Base-by-base conservation (phyloP, 176 grass and related monocot genomes). In the Stipa capillata region DNA sequence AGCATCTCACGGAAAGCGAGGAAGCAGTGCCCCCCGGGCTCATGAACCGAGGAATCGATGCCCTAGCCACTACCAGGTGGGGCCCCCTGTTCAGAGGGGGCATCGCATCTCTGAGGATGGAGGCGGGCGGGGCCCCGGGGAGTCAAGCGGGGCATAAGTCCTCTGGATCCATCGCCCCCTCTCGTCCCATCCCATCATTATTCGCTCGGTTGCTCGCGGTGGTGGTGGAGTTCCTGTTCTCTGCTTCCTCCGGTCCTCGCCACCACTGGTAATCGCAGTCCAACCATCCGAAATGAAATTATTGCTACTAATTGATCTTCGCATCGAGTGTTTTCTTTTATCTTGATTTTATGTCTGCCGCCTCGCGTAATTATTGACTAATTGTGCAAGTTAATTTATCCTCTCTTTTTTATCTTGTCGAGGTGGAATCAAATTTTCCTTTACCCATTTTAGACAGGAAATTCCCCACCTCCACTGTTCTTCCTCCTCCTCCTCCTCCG, bases 1-100 rank as follows among this genome's bases (percentile, higher is more conserved):
- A 40, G 76, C 84, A 84, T 84, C 81, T 79, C 80, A 18, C 71
- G 49, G 67, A 84, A 78, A 88, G 65, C 67, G 65, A 70, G 62
- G 62, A 18, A 8, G 1, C 50, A 32, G 12, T 2, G 36, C 23
- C 61, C 47, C 36, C n/a, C n/a, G 49, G 57, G 48, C 77, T 58
- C 77, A 36, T 9, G 27, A 3, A 24, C 6, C 80, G 66, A 83
- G 65, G 11, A n/a, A 55, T 36, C 47, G 23, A 31, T 24, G 32
- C 69, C 37, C 0, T 31, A 25, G 41, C 15, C 81, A 1, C 74
- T 88, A 75, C 0, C 58, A 1, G 0, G 80, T 57, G 74, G 80
- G 65, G 0, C 28, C 73, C 0, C 1, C n/a, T n/a, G 6, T 1
- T 35, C 59, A 0, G 12, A n/a, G 37, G 51, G 27, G 51, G 25